Evolutionary conservation across 2,329 filamentous ascomycete species (phyloP), one percentile per base, ranked within the genome.

Genomic region (Teratosphaeria nubilosa): DNA sequence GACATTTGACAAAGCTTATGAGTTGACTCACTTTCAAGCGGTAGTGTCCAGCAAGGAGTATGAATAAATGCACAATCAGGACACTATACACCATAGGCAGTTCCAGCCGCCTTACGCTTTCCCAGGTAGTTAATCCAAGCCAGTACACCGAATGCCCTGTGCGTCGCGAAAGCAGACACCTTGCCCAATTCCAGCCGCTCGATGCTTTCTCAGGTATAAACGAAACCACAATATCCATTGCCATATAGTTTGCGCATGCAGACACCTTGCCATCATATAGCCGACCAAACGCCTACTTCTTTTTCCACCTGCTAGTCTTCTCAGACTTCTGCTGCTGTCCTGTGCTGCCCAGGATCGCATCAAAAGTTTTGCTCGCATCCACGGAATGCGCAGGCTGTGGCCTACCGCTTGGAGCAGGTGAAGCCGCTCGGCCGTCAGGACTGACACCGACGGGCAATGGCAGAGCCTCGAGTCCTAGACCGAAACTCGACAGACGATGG

Each of bases 321-420:
- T 48, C n/a, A 48, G 41, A 20, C n/a, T 67, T 69, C 56, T 63
- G 62, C 34, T 60, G 51, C 51, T 53, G 55, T 52, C 58, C 54
- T 52, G 62, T 54, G 41, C 62, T 62, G 6, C 68, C 72, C n/a
- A 79, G 61, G 53, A 80, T 79, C 16, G 73, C 72, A 65, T 80
- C 77, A 62, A 80, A 80, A 1, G 77, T 80, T 68, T 76, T 77
- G 57, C 59, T 76, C 16, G 75, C 55, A 62, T 72, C 69, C 6
- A 71, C 65, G 5, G 55, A 59, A 61, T 71, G 68, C 51, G 56
- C 53, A 53, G 63, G 54, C 37, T 62, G 62, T 32, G 68, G 68
- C 45, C 69, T 59, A 37, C 68, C 66, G 11, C 61, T 55, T 1
- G 61, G 55, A 45, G 57, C 57, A n/a, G 57, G 57, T 37, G 56